Evolutionary conservation across 169 alveolate genomes (phyloP), one percentile per base, ranked within the genome.

Genomic region (Plasmodium fragile): DNA sequence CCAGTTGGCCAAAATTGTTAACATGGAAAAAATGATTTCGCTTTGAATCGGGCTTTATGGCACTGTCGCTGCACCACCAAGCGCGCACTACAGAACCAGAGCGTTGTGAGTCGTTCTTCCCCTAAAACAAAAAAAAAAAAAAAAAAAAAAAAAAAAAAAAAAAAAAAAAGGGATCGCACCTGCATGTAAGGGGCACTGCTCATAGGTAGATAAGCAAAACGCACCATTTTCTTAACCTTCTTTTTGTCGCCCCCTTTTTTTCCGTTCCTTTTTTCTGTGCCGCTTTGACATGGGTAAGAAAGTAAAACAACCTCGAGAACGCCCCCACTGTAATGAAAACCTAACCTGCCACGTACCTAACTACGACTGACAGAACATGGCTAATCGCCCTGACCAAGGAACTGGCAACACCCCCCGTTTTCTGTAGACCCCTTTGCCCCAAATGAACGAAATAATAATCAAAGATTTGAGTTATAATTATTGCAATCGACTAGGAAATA

Each of bases 401-500:
- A 65, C 32, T 34, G 13, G 55, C 43, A 16, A 43, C 72, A 43
- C 1, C 18, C 18, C 55, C 22, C 55, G 49, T 22, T 79, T 79
- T 43, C 25, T 43, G 22, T 49, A 25, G 18, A 79, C 85, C 39
- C 39, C 43, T n/a, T 16, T 7, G 39, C 30, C 34, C 49, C 45
- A 18, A 89, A 80, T 80, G 94, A 49, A 89, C 55, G 65, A 69
- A 22, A 89, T 89, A 39, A 13, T 59, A 53, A 89, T 89, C 7
- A 78, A 65, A 25, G 34, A 89, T 53, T 79, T 89, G 72, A 89
- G 49, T 80, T 89, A 89, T 89, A 89, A 59, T 41, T 89, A 89
- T 28, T 77, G 65, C 55, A 55, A 89, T 80, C 59, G 83, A 55
- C 11, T 89, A 79, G 45, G 55, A 89, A 89, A 69, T 6, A 59